Conservation (phyloP, 2,329 filamentous ascomycete species). For the Xylariaceae sp. region DNA sequence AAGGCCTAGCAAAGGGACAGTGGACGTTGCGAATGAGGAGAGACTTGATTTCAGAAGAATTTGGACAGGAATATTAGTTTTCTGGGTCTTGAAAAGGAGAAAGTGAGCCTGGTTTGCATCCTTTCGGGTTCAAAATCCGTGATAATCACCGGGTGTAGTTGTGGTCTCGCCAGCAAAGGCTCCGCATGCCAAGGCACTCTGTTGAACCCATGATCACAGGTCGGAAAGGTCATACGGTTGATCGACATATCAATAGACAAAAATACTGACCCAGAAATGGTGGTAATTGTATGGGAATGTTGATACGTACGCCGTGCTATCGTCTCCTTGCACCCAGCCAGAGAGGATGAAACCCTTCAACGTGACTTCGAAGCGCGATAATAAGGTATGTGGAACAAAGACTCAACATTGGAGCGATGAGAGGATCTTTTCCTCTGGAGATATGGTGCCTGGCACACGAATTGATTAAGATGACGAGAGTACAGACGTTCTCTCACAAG, state of each 20-base stretch:
- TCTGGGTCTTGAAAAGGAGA: not conserved
- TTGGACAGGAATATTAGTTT: not conserved
- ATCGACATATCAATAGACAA: not conserved
- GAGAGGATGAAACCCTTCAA: not conserved
- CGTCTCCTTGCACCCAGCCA: not conserved
- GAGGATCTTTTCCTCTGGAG: not conserved
- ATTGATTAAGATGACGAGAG: not conserved
- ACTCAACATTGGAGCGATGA: not conserved
- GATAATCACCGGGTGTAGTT: not conserved
- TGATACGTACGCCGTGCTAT: not conserved
- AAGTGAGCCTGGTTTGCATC: not conserved
- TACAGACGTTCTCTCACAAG: not conserved
- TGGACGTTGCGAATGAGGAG: not conserved
- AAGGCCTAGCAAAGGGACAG: not conserved
- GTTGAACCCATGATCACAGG: not conserved
- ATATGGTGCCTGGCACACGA: not conserved
- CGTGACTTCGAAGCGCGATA: not conserved
- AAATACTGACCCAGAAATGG: not conserved
- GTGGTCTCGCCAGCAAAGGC: not conserved
- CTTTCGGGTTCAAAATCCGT: not conserved
- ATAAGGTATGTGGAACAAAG: not conserved
- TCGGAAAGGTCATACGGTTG: not conserved
- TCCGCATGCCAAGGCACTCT: not conserved
- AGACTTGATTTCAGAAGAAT: not conserved
- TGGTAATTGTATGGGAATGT: not conserved